Evolutionary conservation across 1,284 basidiomycete genomes (phyloP).

Genomic region (Irpex sp.): DNA sequence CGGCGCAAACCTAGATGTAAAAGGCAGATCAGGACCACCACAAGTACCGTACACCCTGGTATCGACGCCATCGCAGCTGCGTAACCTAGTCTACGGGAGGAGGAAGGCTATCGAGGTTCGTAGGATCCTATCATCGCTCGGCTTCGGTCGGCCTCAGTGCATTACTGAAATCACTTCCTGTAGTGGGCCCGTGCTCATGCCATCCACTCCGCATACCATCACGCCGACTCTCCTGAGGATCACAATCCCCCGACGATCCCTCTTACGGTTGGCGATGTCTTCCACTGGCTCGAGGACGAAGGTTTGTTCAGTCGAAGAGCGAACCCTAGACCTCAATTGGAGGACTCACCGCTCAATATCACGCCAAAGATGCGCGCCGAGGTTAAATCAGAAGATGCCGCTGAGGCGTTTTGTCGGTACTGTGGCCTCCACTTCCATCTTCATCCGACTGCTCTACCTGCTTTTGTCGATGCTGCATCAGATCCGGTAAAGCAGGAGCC

Average conservation of each 20-base stretch:
- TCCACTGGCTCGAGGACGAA: constrained; percentile 51
- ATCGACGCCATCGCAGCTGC: constrained; percentile 38
- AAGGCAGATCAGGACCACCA: constrained; percentile 25
- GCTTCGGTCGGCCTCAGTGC: background rate
- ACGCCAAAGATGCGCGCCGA: background rate
- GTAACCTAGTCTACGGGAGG: constrained; percentile 46
- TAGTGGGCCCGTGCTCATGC: constrained; percentile 57
- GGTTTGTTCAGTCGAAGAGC: constrained; percentile 38
- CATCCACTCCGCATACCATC: constrained; percentile 42
- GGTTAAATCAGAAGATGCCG: background rate
- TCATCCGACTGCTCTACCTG: background rate
- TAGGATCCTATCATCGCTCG: background rate
- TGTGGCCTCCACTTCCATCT: constrained; percentile 9
- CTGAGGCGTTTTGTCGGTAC: constrained; percentile 6
- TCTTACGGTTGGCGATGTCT: constrained; percentile 51
- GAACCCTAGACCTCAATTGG: background rate
- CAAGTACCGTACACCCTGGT: constrained; percentile 52
- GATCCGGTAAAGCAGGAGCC: constrained; percentile 7
- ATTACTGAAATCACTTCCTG: constrained; percentile 1
- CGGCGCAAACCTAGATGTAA: constrained; percentile 29
- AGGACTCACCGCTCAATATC: background rate
- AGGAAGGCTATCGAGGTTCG: constrained; percentile 67
- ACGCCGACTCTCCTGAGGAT: constrained; percentile 20
- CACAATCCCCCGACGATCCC: constrained; percentile 19
- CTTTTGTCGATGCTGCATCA: background rate